Percentiles rank a stretch among this genome's conserved stretches.
Conservation (phyloP, 495 filamentous ascomycete species). For the Aeminium ludgeri region DNA sequence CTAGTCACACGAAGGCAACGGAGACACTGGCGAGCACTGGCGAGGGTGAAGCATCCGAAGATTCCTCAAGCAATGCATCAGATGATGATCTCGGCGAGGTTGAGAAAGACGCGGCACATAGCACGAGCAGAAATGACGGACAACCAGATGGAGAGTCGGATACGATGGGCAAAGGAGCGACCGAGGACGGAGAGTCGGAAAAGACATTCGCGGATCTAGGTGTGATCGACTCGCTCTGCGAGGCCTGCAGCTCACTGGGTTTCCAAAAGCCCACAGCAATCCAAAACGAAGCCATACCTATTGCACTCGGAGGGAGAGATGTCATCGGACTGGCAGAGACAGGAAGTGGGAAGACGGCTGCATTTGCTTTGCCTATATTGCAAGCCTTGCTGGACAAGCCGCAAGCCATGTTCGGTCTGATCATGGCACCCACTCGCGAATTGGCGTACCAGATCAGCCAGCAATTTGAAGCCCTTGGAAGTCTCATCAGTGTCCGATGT, state of each 20-base stretch:
- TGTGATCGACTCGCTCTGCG: constrained; percentile 70
- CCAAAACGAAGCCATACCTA: constrained; percentile 36
- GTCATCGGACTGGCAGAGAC: constrained; percentile 90
- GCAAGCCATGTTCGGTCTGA: constrained; percentile 55
- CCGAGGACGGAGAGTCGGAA: constrained; percentile 6
- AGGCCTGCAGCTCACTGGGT: constrained; percentile 63
- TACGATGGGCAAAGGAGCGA: neutral
- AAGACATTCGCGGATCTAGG: constrained; percentile 74
- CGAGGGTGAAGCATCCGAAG: too few species aligned
- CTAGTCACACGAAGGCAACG: too few species aligned
- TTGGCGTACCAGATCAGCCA: constrained; percentile 79
- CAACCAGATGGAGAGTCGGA: too few species aligned
- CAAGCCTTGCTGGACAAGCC: constrained; percentile 61
- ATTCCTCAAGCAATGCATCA: too few species aligned
- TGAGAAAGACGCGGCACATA: too few species aligned
- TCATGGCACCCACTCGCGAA: constrained; percentile 84
- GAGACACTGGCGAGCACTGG: too few species aligned
- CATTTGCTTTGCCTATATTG: constrained; percentile 78
- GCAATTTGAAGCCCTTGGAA: constrained; percentile 66
- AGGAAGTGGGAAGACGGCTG: constrained; percentile 83
- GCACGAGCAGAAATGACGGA: too few species aligned
- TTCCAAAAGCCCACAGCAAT: constrained; percentile 55
- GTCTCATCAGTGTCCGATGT: constrained; percentile 61
- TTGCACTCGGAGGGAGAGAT: constrained; percentile 66
- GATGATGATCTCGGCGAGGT: too few species aligned